A percentile compares a stretch with the other conserved stretches of the same genome.
Conservation (phyloP, 2,329 filamentous ascomycete species). For the Fusarium dimerum region DNA sequence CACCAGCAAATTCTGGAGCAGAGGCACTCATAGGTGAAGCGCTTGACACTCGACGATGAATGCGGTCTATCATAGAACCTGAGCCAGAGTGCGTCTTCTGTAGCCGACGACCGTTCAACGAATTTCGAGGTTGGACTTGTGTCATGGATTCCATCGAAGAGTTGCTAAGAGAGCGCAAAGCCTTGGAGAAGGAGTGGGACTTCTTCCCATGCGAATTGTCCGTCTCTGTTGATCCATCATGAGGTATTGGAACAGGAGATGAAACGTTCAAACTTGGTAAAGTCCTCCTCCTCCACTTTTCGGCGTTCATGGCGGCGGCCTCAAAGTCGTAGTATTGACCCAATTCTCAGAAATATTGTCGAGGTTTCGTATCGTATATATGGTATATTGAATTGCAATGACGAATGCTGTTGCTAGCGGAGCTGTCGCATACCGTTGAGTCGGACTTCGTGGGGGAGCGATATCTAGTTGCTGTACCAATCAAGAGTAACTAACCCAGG, state of each 20-base stretch:
- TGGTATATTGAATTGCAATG: constrained; percentile 7
- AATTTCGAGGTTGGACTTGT: constrained; percentile 33
- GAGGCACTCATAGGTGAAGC: constrained; percentile 36
- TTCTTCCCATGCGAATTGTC: constrained; percentile 35
- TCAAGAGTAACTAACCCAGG: constrained; percentile 12
- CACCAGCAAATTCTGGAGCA: constrained; percentile 31
- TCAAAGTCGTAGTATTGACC: constrained; percentile 1
- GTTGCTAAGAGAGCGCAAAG: constrained; percentile 42
- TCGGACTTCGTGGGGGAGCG: no score
- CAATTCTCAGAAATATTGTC: constrained; percentile 5
- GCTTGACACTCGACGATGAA: constrained; percentile 43
- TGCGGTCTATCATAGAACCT: constrained; percentile 43
- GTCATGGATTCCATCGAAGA: constrained; percentile 43
- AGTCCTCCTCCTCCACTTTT: constrained; percentile 39
- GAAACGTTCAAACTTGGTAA: constrained; percentile 31
- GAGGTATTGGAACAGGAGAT: constrained; percentile 22
- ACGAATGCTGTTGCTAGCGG: constrained; percentile 10
- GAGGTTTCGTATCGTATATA: constrained; percentile 2
- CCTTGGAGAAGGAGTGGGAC: constrained; percentile 38
- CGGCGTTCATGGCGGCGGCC: constrained; percentile 31
- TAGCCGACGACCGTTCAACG: constrained; percentile 35
- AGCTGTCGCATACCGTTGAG: constrained; percentile 20
- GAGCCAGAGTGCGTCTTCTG: constrained; percentile 42
- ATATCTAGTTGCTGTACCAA: constrained; percentile 9
- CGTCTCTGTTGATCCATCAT: constrained; percentile 19